These are phyloP conservation scores for Diaporthe longicolla DNA, from an alignment of 2,329 filamentous ascomycete species.

Conservation along the genomic window DNA sequence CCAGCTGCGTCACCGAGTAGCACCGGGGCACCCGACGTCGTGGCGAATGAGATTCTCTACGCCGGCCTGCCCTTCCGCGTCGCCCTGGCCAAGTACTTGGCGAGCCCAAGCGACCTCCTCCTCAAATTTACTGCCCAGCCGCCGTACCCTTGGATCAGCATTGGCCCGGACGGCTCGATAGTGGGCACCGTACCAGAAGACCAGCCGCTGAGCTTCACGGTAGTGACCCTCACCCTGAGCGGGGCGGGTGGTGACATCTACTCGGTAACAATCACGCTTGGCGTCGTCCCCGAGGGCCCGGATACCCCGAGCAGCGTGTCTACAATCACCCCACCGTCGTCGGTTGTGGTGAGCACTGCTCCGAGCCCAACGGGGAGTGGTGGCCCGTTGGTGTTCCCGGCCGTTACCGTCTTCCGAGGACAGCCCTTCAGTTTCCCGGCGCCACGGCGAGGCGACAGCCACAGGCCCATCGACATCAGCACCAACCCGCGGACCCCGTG, in stretches of 20 bases:
- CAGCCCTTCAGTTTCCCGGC: background rate
- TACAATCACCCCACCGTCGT: background rate
- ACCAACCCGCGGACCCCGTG: background rate
- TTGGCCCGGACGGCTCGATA: background rate
- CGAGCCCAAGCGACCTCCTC: background rate
- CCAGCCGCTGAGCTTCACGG: background rate
- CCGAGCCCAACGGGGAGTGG: background rate
- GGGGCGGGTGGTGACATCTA: background rate
- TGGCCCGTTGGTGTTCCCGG: background rate
- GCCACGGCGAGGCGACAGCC: background rate
- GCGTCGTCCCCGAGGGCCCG: background rate
- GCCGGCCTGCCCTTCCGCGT: background rate
- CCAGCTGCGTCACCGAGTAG: background rate
- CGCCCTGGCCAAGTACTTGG: background rate
- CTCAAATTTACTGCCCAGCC: background rate
- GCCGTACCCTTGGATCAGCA: background rate
- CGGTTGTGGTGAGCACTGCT: background rate
- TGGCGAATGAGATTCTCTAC: background rate
- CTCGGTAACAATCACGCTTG: background rate
- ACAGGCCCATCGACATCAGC: background rate
- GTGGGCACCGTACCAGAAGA: background rate
- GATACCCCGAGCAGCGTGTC: background rate
- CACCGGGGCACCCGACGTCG: background rate
- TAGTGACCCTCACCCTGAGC: background rate
- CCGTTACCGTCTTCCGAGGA: background rate